These are phyloP conservation scores for Biscutella laevigata DNA, from an alignment of 441 rosid genomes.

Conservation along the genomic window DNA sequence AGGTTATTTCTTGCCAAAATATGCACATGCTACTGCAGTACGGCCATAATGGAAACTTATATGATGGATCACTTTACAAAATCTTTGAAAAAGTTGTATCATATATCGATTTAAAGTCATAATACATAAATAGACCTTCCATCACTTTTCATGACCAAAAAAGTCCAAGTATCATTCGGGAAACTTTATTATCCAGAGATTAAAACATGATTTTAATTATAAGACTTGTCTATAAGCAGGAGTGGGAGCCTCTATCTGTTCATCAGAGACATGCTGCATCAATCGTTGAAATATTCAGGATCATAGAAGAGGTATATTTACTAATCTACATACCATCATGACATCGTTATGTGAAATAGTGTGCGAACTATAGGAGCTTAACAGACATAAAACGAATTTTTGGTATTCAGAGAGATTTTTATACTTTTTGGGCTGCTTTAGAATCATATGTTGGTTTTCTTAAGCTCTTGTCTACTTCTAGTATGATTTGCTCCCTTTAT, in stretches of 20 bases:
- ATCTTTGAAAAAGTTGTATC: background rate
- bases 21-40: background rate
- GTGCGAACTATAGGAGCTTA: slow-evolving; percentile 9
- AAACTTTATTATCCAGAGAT: slow-evolving; percentile 3
- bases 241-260: slow-evolving; percentile 93
- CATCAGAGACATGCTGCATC: slow-evolving; percentile 90
- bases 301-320: slow-evolving; percentile 97
- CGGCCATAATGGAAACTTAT: background rate
- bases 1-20: slow-evolving; percentile 40
- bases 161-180: background rate
- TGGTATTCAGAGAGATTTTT: background rate
- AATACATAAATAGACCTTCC: background rate
- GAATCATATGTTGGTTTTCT: slow-evolving; percentile 10
- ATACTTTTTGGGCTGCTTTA: background rate
- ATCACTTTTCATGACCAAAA: background rate
- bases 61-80: slow-evolving; percentile 1
- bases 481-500: slow-evolving; percentile 7
- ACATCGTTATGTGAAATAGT: background rate
- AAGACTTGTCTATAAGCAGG: slow-evolving; percentile 41
- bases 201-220: slow-evolving; percentile 2
- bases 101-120: background rate
- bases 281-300: slow-evolving; percentile 90
- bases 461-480: slow-evolving; percentile 3
- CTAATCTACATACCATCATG: background rate
- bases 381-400: background rate